Evolutionary conservation across 1,284 basidiomycete genomes (phyloP).

Genomic region (Salmacisia buchloeana): DNA sequence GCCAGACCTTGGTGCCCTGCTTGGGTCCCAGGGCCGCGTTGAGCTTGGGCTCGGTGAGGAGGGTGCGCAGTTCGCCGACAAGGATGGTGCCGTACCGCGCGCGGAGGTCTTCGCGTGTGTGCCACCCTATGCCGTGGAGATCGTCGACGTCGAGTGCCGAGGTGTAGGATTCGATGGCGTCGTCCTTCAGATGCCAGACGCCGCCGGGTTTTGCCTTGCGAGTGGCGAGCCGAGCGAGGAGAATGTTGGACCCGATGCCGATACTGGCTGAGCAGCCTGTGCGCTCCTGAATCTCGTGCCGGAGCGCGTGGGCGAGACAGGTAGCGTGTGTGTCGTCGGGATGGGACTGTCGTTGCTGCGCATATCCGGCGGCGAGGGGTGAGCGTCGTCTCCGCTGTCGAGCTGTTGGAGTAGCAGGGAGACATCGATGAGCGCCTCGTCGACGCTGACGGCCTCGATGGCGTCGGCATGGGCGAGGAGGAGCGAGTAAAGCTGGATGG

Average conservation of each 20-base stretch:
- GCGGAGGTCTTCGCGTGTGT: conserved; percentile 46
- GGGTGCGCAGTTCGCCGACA: conserved; percentile 59
- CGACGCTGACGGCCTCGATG: conserved; percentile 88
- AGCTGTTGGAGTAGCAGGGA: conserved; percentile 59
- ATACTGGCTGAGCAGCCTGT: conserved; percentile 78
- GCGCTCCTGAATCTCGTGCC: conserved; percentile 65
- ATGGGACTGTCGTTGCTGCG: not conserved
- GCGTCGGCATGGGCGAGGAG: conserved; percentile 83
- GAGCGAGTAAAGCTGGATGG: conserved; percentile 84
- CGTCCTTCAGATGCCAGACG: conserved; percentile 67
- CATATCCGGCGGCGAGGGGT: not conserved
- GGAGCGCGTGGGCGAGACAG: conserved; percentile 69
- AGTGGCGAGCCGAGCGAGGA: conserved; percentile 85
- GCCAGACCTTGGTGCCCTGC: conserved; percentile 76
- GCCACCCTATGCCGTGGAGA: conserved; percentile 77
- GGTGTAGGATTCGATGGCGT: conserved; percentile 58
- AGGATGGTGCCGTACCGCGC: conserved; percentile 70
- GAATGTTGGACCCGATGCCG: conserved; percentile 83
- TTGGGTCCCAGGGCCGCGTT: conserved; percentile 68
- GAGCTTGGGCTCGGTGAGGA: conserved; percentile 21
- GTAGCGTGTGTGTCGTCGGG: not conserved
- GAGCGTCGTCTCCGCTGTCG: conserved; percentile 20
- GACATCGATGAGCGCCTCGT: conserved; percentile 89
- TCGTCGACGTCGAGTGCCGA: conserved; percentile 75
- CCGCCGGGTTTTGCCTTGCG: conserved; percentile 83